Base-by-base conservation (phyloP, 192 early-diverging fungal species). In the Mortierella hygrophila region DNA sequence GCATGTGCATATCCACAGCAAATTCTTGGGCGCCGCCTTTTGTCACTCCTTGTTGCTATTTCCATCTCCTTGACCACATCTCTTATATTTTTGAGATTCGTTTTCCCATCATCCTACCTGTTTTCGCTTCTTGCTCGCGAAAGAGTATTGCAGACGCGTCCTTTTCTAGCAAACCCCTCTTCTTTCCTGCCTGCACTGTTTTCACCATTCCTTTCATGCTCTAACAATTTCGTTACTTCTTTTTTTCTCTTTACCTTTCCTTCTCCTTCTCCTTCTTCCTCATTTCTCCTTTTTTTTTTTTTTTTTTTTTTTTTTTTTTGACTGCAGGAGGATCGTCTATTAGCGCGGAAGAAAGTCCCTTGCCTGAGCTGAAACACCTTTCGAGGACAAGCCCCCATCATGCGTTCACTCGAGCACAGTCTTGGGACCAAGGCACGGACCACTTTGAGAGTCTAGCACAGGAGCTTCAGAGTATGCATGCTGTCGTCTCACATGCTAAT, bases 341-440 rank as follows among this genome's bases (percentile, higher is more conserved):
- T 23, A 65, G 23, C 35, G 60, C 60, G 35, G 26, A 65, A 32
- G 60, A 65, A 9, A 65, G 11, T 32, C n/a, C 60, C 60, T 65
- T 32, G 29, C 29, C 60, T 32, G 60, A 65, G 5, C 13, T 32
- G 60, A 65, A 65, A 65, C 29, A 29, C 60, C 60, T 65, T 7
- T 3, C 60, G 13, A 65, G 60, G 3, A 65, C 29, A 32, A 65
- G 60, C 60, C 60, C 11, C 60, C 60, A 65, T 65, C 60, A 65
- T 65, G 60, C 60, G 26, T 65, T 32, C 29, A 65, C 13, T 26
- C 60, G 26, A 65, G 29, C 60, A 65, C n/a, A 65, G 0, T 65
- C 60, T 65, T 65, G 60, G 60, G 60, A 65, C 32, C 60, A 65
- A 65, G 60, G 60, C 60, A 65, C 60, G 60, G 60, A 29, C 60